Evolutionary conservation across 306 rosid genomes (phyloP).

Genomic region (Citrullus mucosospermus): DNA sequence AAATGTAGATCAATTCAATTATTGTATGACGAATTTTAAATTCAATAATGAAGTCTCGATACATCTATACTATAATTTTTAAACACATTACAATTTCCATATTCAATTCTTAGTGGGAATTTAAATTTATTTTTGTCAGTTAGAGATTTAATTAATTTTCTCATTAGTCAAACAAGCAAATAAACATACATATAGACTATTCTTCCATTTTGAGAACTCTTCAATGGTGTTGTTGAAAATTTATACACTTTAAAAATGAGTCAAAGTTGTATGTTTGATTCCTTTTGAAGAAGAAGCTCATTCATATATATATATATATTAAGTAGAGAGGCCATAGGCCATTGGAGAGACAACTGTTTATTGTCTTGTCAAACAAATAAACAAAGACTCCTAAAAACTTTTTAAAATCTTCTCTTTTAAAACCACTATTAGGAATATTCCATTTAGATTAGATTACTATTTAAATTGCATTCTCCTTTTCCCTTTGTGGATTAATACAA

Average conservation of each 20-base stretch:
- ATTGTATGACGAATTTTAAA: neutral
- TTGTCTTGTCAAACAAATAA: neutral
- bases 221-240: neutral
- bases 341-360: neutral
- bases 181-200: neutral
- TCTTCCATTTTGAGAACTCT: neutral
- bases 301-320: neutral
- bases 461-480: neutral
- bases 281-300: neutral
- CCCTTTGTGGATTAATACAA: neutral
- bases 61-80: too few species aligned
- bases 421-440: constrained; percentile 4
- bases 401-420: neutral
- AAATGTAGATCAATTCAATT: neutral
- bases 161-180: neutral
- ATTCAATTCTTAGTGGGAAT: too few species aligned
- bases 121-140: neutral
- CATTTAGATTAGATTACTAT: constrained; percentile 3
- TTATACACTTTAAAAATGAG: neutral
- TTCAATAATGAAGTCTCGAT: too few species aligned
- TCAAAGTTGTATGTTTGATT: neutral
- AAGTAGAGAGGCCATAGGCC: neutral
- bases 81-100: neutral
- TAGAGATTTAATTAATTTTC: neutral
- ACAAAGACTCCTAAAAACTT: neutral